A percentile compares a stretch with the other conserved stretches of the same genome.
These are phyloP conservation scores for Ploettnerulaceae sp. DNA, from an alignment of 2,329 filamentous ascomycete genomes.

Conservation along the genomic window DNA sequence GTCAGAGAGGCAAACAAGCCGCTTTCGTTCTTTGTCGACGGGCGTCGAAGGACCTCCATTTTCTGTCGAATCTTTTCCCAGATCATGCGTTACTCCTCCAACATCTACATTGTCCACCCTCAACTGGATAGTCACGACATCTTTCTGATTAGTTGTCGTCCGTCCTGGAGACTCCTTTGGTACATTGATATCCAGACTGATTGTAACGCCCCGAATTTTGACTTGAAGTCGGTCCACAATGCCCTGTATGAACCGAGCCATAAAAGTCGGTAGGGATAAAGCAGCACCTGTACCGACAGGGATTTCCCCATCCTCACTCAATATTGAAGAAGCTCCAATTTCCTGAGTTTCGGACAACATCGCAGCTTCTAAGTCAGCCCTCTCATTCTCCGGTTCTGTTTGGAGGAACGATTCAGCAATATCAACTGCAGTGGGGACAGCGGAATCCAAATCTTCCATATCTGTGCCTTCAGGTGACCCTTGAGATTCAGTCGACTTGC, in stretches of 20 bases:
- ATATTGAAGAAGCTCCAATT: constrained; percentile 54
- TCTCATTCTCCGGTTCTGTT: constrained; percentile 62
- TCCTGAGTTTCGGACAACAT: constrained; percentile 59
- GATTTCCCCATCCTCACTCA: constrained; percentile 57
- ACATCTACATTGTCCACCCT: constrained; percentile 60
- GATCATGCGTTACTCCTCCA: constrained; percentile 53
- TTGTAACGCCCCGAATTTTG: constrained; percentile 57
- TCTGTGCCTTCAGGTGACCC: constrained; percentile 12
- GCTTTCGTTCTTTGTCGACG: constrained; percentile 56
- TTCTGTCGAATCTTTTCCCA: constrained; percentile 32
- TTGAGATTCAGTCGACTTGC: background rate
- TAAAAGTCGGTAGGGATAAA: constrained; percentile 63
- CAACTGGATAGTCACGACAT: constrained; percentile 60
- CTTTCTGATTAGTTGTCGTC: constrained; percentile 39
- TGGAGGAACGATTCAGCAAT: constrained; percentile 76
- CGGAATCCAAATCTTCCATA: constrained; percentile 29
- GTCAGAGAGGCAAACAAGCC: constrained; percentile 57
- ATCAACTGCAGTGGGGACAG: constrained; percentile 65
- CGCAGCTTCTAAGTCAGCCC: constrained; percentile 62
- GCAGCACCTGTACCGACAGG: constrained; percentile 64
- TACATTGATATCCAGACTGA: constrained; percentile 60
- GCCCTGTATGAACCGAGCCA: constrained; percentile 68
- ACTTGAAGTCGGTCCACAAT: constrained; percentile 68
- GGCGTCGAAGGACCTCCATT: constrained; percentile 10
- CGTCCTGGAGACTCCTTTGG: constrained; percentile 41